Evolutionary conservation across 2,329 filamentous ascomycete genomes (phyloP).

Genomic region (Chrysoporthe deuterocubensis): DNA sequence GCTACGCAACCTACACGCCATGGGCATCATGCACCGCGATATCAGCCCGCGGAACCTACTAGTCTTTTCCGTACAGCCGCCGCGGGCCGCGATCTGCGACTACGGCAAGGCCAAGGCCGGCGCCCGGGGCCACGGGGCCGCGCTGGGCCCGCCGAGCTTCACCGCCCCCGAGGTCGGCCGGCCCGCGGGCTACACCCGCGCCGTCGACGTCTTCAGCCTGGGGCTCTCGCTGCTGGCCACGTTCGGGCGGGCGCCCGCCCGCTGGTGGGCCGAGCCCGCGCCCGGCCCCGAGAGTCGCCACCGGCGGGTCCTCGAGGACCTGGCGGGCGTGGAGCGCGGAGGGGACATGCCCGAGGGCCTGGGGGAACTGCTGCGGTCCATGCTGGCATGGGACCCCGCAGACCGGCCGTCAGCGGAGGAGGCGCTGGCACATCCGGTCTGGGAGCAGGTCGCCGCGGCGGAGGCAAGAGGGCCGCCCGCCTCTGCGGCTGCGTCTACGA

Average conservation of each 20-base stretch:
- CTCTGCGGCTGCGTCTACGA: neutral
- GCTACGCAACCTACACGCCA: conserved; percentile 23
- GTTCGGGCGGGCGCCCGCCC: neutral
- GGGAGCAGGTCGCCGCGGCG: neutral
- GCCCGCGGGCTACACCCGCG: neutral
- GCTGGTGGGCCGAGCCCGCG: neutral
- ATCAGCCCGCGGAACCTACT: conserved; percentile 30
- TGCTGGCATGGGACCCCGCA: conserved; percentile 12
- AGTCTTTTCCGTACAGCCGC: conserved; percentile 16
- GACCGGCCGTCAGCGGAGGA: conserved; percentile 6
- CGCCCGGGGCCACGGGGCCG: neutral
- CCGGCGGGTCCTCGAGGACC: neutral
- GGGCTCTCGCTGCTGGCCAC: conserved; percentile 10
- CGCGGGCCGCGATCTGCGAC: conserved; percentile 26
- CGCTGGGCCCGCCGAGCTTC: neutral
- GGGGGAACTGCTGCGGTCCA: neutral
- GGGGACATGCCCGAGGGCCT: conserved; percentile 1
- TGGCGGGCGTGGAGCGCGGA: neutral
- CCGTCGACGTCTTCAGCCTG: conserved; percentile 16
- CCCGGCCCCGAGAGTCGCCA: neutral
- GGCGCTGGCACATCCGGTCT: neutral
- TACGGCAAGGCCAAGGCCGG: conserved; percentile 18
- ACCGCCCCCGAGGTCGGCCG: neutral
- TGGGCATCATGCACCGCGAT: conserved; percentile 29
- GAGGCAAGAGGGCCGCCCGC: neutral